Conservation (phyloP, 805 yeast species). For the Phaffomyces antillensis region DNA sequence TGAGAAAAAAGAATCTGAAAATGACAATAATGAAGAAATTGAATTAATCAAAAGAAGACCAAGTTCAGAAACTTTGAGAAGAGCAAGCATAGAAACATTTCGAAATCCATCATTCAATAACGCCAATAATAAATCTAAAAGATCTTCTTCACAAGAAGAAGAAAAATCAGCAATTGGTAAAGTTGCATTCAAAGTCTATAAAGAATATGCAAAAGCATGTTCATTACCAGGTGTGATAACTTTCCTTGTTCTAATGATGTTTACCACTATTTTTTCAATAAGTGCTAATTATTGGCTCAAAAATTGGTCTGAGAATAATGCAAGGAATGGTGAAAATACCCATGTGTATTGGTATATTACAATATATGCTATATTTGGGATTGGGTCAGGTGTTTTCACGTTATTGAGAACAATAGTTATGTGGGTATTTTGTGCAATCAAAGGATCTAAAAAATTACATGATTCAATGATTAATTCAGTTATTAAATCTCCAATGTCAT, state of each 20-base stretch:
- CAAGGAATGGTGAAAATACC: conserved; percentile 34
- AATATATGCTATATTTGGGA: conserved; percentile 49
- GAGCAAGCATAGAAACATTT: conserved; percentile 12
- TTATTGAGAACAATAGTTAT: conserved; percentile 39
- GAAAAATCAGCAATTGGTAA: conserved; percentile 55
- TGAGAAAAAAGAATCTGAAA: conserved; percentile 5
- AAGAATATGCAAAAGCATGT: conserved; percentile 54
- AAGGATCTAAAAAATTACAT: conserved; percentile 50
- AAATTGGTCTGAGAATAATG: conserved; percentile 55
- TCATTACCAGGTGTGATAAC: conserved; percentile 40
- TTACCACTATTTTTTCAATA: conserved; percentile 30
- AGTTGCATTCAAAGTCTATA: conserved; percentile 47
- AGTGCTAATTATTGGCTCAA: conserved; percentile 59
- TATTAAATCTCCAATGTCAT: conserved; percentile 54
- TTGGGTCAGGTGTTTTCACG: conserved; percentile 42
- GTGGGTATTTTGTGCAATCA: conserved; percentile 47
- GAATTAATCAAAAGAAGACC: conserved; percentile 6
- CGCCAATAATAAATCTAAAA: conserved; percentile 20
- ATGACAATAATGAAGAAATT: conserved; percentile 2
- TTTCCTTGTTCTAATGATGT: conserved; percentile 30
- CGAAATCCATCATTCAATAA: conserved; percentile 29
- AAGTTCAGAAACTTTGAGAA: conserved; percentile 3
- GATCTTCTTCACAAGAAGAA: conserved; percentile 40
- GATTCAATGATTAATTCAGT: conserved; percentile 49
- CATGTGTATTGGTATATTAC: conserved; percentile 41